phyloP scores from a whole-genome alignment of 768 basidiomycete species.

The Russula emetica region DNA sequence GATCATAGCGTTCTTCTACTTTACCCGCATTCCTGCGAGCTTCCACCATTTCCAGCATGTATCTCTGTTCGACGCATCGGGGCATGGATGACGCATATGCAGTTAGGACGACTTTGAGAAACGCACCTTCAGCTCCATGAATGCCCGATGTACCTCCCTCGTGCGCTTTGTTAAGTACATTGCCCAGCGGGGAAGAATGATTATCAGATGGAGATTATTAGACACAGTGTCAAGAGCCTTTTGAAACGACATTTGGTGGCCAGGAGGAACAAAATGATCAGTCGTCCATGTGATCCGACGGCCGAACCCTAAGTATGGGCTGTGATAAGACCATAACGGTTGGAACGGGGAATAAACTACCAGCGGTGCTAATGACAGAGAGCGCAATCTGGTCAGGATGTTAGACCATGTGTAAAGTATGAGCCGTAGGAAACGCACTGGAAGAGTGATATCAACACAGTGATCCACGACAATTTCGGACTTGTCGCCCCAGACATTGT shows the following conservation, averaged over 20 bases:
- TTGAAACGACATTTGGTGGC: conserved; percentile 48
- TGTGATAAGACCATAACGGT: background rate
- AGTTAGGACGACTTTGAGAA: too few relatives aligned
- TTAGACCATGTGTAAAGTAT: background rate
- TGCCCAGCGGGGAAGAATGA: conserved; percentile 41
- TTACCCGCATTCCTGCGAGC: conserved; percentile 20
- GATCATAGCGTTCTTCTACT: conserved; percentile 29
- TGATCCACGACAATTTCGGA: too few relatives aligned
- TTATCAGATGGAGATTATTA: conserved; percentile 36
- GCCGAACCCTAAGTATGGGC: conserved; percentile 40
- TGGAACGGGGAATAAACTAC: background rate
- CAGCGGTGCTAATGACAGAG: conserved; percentile 52
- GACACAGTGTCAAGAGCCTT: conserved; percentile 45
- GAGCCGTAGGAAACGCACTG: too few relatives aligned
- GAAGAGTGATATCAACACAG: too few relatives aligned
- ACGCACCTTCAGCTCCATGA: conserved; percentile 43
- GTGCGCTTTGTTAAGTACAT: conserved; percentile 38
- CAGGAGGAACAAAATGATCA: conserved; percentile 38
- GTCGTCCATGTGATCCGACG: conserved; percentile 48
- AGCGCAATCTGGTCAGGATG: conserved; percentile 44
- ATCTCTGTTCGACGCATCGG: conserved; percentile 19
- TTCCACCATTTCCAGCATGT: conserved; percentile 33
- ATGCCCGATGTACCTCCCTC: conserved; percentile 37
- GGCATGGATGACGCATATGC: background rate
- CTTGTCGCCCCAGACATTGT: too few relatives aligned